Percentiles rank a stretch among this genome's conserved stretches.
These are phyloP conservation scores for Euphorbia tirucalli DNA, from an alignment of 345 rosid genomes.

Conservation along the genomic window DNA sequence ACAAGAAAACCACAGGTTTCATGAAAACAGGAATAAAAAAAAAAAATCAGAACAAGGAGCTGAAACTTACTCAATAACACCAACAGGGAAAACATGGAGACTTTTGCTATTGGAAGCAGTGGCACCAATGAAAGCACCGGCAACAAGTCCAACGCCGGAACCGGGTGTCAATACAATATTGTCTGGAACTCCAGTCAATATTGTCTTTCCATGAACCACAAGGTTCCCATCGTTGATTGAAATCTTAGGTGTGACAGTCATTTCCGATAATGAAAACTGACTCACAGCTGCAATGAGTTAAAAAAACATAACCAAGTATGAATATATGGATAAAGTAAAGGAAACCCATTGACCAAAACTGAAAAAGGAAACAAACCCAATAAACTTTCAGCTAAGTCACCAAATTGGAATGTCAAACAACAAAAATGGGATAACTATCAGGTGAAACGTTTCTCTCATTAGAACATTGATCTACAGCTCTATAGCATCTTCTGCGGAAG, in stretches of 20 bases:
- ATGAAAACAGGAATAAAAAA: too few species aligned
- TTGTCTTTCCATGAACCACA: slow-evolving; percentile 89
- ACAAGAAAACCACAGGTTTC: too few species aligned
- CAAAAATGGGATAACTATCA: background rate
- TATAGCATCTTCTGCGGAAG: background rate
- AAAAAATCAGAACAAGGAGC: background rate
- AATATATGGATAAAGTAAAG: too few species aligned
- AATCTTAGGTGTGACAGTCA: slow-evolving; percentile 81
- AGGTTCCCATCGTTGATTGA: slow-evolving; percentile 75
- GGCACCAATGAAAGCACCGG: slow-evolving; percentile 90
- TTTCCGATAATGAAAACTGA: slow-evolving; percentile 26
- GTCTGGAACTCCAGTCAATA: slow-evolving; percentile 80
- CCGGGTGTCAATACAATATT: slow-evolving; percentile 75
- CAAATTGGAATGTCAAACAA: background rate
- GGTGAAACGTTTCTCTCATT: background rate
- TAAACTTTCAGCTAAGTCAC: background rate
- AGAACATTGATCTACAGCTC: slow-evolving; percentile 8
- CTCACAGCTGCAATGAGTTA: slow-evolving; percentile 2
- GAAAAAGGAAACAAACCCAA: background rate
- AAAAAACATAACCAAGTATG: too few species aligned
- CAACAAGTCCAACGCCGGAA: slow-evolving; percentile 53
- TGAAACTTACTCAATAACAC: slow-evolving; percentile 67
- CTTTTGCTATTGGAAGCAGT: slow-evolving; percentile 71
- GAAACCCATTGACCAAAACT: background rate
- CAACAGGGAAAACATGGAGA: slow-evolving; percentile 90